Conservation (phyloP, 2,329 filamentous ascomycete species). For the Diaporthe batatas region DNA sequence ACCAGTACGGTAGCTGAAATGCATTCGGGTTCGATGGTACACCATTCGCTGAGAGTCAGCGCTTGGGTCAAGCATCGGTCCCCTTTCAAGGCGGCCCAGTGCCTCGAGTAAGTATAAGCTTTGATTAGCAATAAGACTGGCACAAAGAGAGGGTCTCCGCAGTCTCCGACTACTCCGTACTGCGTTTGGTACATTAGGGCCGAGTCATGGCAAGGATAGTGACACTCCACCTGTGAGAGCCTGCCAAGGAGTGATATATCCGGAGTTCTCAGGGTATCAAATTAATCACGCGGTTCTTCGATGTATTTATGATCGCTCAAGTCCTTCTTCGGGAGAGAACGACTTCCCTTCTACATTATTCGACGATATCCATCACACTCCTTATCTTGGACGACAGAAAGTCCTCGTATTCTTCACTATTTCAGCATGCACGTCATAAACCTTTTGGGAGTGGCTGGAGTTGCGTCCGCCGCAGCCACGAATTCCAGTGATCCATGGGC, state of each 20-base stretch:
- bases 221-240: not conserved
- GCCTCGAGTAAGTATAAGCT: not conserved
- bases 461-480: not conserved
- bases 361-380: not conserved
- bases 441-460: not conserved
- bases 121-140: not conserved
- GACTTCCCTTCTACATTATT: not conserved
- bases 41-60: not conserved
- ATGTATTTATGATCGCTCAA: not conserved
- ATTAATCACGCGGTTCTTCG: not conserved
- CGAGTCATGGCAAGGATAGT: not conserved
- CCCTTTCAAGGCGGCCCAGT: too few species aligned
- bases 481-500: constrained; percentile 1
- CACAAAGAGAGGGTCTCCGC: not conserved
- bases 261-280: not conserved
- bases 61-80: not conserved
- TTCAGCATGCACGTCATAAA: not conserved
- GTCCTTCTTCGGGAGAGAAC: not conserved
- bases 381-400: not conserved
- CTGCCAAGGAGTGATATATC: constrained; percentile 1
- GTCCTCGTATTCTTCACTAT: not conserved
- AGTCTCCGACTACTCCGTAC: not conserved
- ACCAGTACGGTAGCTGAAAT: not conserved
- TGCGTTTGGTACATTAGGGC: not conserved
- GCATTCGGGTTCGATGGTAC: not conserved